These are phyloP conservation scores for Claviceps africana DNA, from an alignment of 2,329 filamentous ascomycete genomes.

Conservation along the genomic window DNA sequence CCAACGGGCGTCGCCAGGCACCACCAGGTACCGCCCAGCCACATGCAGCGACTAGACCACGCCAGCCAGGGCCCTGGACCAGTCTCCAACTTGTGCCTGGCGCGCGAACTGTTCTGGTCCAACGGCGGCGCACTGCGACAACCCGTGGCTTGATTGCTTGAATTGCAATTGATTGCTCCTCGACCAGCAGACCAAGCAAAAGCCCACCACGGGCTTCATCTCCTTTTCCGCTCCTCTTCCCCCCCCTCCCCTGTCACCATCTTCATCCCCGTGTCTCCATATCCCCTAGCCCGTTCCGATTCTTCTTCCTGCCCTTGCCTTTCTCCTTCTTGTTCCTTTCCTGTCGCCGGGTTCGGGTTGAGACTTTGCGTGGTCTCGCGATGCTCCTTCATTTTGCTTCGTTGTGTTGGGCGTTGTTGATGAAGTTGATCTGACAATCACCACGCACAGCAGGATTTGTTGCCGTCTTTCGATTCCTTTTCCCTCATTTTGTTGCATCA, in stretches of 20 bases:
- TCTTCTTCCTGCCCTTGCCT: background rate
- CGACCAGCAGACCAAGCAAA: background rate
- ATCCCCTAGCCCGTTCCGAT: background rate
- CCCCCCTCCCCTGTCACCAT: background rate
- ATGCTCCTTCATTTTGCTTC: constrained; percentile 8
- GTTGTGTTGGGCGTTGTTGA: constrained; percentile 8
- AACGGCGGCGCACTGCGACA: background rate
- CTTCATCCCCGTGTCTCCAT: no score
- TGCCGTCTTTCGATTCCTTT: constrained; percentile 4
- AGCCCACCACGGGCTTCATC: background rate
- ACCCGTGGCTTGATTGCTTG: background rate
- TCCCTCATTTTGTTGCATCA: background rate
- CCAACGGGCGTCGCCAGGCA: no score
- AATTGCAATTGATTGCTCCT: no score
- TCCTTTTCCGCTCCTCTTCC: background rate
- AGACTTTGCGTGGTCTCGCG: constrained; percentile 6
- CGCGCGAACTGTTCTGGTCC: background rate
- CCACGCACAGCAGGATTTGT: constrained; percentile 1
- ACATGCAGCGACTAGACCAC: background rate
- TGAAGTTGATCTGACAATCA: constrained; percentile 1
- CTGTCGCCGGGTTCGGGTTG: background rate
- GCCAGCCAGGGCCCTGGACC: background rate
- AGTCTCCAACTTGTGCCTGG: background rate
- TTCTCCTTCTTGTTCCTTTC: background rate
- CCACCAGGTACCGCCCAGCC: no score